Base-by-base conservation (phyloP, 176 grass and related monocot genomes). In the Zoysia japonica region DNA sequence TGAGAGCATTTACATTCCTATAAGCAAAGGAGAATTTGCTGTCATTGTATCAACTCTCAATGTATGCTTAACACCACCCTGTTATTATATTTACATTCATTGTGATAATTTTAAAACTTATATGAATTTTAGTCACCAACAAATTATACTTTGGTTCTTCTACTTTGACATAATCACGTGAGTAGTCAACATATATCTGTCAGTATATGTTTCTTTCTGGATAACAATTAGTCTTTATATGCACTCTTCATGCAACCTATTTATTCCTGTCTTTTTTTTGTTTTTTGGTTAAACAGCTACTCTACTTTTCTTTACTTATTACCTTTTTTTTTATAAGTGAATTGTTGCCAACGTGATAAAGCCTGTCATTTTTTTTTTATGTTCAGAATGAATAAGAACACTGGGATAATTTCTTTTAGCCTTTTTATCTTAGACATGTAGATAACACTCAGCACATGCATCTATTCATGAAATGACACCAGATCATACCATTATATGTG, bases 1-100 rank as follows among this genome's bases (percentile, higher is more conserved):
- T 80, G 92, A 98, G 79, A 94, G 79, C 88, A 94, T 98, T 72
- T 92, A 94, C 71, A 90, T 98, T 77, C 92, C 96, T 20, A 83
- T 98, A 67, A 85, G 86, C 35, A 98, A 90, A 84, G 90, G 89
- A 40, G 96, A 98, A 77, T 94, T 93, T 64, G 74, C 83, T 28
- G 69, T 98, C 57, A 85, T 98, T 41, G 90, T 84, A 67, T 94
- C 96, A 13, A 81, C 88, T 83, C 90, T 98, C 76, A 89, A 93
- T 82, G 96, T 94, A 94, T 3, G 86, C 51, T 44, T 15, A 45
- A 14, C 75, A n/a, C 40, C 60, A 9, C 51, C 54, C 61, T 77
- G 28, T 47, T 71, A 40, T 45, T 71, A 40, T 45, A 5, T 36
- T 71, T 65, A 7, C 50, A 84, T 79, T 83, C 3, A 37, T 72